These are phyloP conservation scores for Alternaria brassicicola DNA, from an alignment of 2,329 filamentous ascomycete genomes.

Conservation along the genomic window DNA sequence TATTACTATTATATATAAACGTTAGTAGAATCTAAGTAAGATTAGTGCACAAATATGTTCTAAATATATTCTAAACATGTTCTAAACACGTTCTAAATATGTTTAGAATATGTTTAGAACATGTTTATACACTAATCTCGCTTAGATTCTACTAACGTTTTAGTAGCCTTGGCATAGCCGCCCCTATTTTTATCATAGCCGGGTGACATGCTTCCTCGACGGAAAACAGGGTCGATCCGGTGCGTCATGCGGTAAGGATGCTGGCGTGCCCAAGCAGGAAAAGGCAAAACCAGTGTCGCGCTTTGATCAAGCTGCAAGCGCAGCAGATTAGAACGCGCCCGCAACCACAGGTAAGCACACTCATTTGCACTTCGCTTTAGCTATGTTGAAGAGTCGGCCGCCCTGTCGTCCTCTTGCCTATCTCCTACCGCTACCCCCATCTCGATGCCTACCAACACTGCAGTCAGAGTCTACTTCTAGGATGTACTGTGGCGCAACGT, in stretches of 20 bases:
- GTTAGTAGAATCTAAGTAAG: too few relatives aligned
- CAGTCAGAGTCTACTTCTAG: slow-evolving; percentile 67
- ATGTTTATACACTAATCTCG: too few relatives aligned
- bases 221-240: neutral
- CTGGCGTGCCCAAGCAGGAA: neutral
- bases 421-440: slow-evolving; percentile 41
- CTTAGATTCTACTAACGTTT: too few relatives aligned
- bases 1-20: too few relatives aligned
- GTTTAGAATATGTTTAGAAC: too few relatives aligned
- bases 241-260: slow-evolving; percentile 8
- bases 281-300: slow-evolving; percentile 20
- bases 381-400: slow-evolving; percentile 16
- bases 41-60: too few relatives aligned
- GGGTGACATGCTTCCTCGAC: too few relatives aligned
- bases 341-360: slow-evolving; percentile 55
- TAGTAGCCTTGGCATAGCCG: too few relatives aligned
- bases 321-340: slow-evolving; percentile 47
- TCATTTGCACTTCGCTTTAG: slow-evolving; percentile 22
- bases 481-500: slow-evolving; percentile 86
- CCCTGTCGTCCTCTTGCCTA: slow-evolving; percentile 17
- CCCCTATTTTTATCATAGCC: too few relatives aligned
- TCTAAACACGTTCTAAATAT: too few relatives aligned
- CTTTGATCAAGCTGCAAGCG: slow-evolving; percentile 55
- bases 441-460: slow-evolving; percentile 25
- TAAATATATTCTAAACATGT: too few relatives aligned